Evolutionary conservation across 768 basidiomycete genomes (phyloP), one percentile per base, ranked within the genome.

Genomic region (Tephrocybe rancida): DNA sequence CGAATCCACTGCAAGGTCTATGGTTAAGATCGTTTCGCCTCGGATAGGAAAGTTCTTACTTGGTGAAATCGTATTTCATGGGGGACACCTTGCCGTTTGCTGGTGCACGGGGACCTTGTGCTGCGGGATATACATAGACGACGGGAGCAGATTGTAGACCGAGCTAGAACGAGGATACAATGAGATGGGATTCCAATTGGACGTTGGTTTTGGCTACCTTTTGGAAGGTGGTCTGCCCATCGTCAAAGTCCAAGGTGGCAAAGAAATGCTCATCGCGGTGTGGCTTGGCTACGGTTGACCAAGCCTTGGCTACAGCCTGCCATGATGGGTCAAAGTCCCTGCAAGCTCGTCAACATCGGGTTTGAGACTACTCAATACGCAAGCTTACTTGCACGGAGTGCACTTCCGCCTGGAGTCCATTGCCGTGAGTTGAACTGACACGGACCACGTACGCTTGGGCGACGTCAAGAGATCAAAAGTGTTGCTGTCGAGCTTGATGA

Each of bases 181-280:
- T 52, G 37, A 47, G 16, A 49, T 46, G 47, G 22, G 21, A 44
- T 21, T 27, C 32, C 32, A 44, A 21, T 27, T 22, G 13, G 5
- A 47, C 9, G 39, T 8, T 45, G 3, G 19, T 16, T 37, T n/a
- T 11, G 55, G 65, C 24, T 47, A 92, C 95, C 77, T 84, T 85
- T 73, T 90, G 86, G 75, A 96, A 99, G 39, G 93, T 79, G 1
- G 74, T 69, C 50, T 83, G 78, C 7, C 83, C 87, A 32, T 90
- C 78, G 63, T 90, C 84, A 65, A 97, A 98, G 70, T 99, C 97
- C 26, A 93, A 68, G 11, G 86, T 87, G 8, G 86, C 97, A 65
- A 98, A 99, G 82, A 98, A 95, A 70, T 98, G 95, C 50, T 77
- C 74, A 67, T 92, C 80, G 37, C 87, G 82, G n/a, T 88, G 72